phyloP scores from a whole-genome alignment of 1,284 basidiomycete species.

The Heterobasidion parviporum region DNA sequence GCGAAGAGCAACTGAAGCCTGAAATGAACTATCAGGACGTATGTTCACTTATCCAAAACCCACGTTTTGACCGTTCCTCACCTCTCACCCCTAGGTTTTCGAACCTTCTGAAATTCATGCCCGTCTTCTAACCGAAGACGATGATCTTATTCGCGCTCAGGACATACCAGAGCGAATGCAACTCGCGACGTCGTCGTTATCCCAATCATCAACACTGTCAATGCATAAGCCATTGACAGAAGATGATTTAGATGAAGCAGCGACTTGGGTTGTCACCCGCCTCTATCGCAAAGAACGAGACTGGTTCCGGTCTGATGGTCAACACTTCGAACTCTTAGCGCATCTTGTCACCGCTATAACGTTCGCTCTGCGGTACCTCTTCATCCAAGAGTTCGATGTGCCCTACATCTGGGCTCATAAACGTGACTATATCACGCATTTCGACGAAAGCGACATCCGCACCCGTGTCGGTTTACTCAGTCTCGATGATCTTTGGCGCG shows the following conservation, averaged over 20 bases:
- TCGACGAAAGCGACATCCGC: constrained; percentile 52
- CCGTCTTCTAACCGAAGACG: constrained; percentile 88
- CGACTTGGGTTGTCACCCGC: constrained; percentile 84
- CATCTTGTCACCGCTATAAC: constrained; percentile 79
- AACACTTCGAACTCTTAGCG: constrained; percentile 50
- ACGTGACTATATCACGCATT: constrained; percentile 81
- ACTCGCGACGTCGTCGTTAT: constrained; percentile 81
- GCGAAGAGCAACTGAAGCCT: constrained; percentile 54
- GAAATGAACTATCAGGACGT: constrained; percentile 90
- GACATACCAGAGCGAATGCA: constrained; percentile 98
- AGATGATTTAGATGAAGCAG: constrained; percentile 73
- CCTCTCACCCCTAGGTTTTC: constrained; percentile 64
- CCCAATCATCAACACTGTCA: constrained; percentile 58
- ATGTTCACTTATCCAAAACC: constrained; percentile 22
- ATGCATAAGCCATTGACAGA: constrained; percentile 59
- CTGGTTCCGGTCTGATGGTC: constrained; percentile 62
- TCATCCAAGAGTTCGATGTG: constrained; percentile 86
- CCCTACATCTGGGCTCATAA: constrained; percentile 95
- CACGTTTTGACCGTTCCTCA: too few species aligned
- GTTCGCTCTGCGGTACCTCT: constrained; percentile 76
- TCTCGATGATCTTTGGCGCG: constrained; percentile 80
- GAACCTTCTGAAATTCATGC: constrained; percentile 96
- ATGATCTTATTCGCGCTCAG: constrained; percentile 84
- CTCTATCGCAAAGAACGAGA: constrained; percentile 73
- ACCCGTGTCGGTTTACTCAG: constrained; percentile 61